These are phyloP conservation scores for Gossypium raimondii DNA, from an alignment of 345 rosid genomes.

Conservation along the genomic window DNA sequence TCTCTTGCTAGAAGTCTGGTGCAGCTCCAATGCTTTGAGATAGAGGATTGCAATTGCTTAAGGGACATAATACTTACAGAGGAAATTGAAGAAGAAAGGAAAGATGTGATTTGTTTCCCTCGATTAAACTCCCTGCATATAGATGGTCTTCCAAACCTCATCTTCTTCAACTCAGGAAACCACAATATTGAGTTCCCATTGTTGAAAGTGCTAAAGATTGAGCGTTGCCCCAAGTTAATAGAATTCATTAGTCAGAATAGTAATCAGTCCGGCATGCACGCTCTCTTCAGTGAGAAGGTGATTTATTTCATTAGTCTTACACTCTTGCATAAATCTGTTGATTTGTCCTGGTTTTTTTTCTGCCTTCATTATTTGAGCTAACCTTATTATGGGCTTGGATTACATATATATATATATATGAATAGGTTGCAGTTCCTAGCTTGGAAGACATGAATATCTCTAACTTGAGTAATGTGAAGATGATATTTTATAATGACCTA, in stretches of 20 bases:
- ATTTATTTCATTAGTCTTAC: not conserved
- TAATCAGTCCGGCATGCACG: not conserved
- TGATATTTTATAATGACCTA: slow-evolving; percentile 14
- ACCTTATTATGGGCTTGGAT: too few species aligned
- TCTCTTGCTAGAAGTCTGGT: not conserved
- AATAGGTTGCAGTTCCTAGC: slow-evolving; percentile 17
- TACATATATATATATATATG: too few species aligned
- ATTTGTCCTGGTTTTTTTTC: too few species aligned
- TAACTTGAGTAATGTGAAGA: slow-evolving; percentile 14
- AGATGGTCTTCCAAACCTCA: too few species aligned
- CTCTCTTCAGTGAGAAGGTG: not conserved
- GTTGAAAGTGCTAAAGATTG: not conserved
- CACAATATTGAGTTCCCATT: not conserved
- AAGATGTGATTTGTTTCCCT: too few species aligned
- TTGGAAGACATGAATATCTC: slow-evolving; percentile 8
- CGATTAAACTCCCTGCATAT: not conserved
- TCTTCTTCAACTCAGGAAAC: too few species aligned
- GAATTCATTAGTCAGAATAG: not conserved
- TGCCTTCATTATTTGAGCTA: too few species aligned
- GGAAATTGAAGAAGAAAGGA: not conserved
- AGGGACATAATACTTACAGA: not conserved
- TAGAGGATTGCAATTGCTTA: not conserved
- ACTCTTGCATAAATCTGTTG: not conserved
- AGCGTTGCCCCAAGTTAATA: not conserved
- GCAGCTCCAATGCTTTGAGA: not conserved